These are phyloP conservation scores for Leccinum colubrinum DNA, from an alignment of 1,284 basidiomycete species.

Conservation along the genomic window DNA sequence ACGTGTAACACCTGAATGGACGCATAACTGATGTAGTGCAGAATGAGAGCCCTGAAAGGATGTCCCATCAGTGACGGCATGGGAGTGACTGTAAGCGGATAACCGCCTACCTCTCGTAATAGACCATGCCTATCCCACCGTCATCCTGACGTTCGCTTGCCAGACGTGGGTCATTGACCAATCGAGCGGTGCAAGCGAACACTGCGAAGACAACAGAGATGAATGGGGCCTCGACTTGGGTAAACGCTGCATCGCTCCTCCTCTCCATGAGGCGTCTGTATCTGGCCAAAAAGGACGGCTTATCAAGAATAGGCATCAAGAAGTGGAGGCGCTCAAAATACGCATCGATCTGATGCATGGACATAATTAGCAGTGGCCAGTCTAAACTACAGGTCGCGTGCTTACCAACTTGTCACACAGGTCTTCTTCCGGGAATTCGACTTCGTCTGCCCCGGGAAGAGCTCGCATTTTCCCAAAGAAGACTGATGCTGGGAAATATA, in stretches of 20 bases:
- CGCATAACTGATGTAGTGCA: slow-evolving; percentile 85
- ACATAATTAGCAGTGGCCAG: slow-evolving; percentile 21
- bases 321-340: slow-evolving; percentile 86
- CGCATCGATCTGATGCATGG: slow-evolving; percentile 62
- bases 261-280: slow-evolving; percentile 76
- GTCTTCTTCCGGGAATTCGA: slow-evolving; percentile 81
- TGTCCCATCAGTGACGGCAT: slow-evolving; percentile 9
- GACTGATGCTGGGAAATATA: slow-evolving; percentile 86
- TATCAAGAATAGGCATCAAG: slow-evolving; percentile 81
- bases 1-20: slow-evolving; percentile 82
- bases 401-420: slow-evolving; percentile 75
- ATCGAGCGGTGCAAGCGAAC: slow-evolving; percentile 78
- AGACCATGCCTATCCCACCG: slow-evolving; percentile 82
- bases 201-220: slow-evolving; percentile 77
- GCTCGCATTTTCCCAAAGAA: slow-evolving; percentile 86
- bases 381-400: slow-evolving; percentile 12
- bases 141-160: slow-evolving; percentile 61
- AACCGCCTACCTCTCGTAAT: slow-evolving; percentile 72
- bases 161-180: slow-evolving; percentile 73
- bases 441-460: slow-evolving; percentile 81
- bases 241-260: slow-evolving; percentile 48
- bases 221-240: slow-evolving; percentile 67
- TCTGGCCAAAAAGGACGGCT: slow-evolving; percentile 71
- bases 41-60: slow-evolving; percentile 66
- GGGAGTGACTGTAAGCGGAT: slow-evolving; percentile 1